These are phyloP conservation scores for Lophium mytilinum DNA, from an alignment of 495 filamentous ascomycete genomes.

Conservation along the genomic window DNA sequence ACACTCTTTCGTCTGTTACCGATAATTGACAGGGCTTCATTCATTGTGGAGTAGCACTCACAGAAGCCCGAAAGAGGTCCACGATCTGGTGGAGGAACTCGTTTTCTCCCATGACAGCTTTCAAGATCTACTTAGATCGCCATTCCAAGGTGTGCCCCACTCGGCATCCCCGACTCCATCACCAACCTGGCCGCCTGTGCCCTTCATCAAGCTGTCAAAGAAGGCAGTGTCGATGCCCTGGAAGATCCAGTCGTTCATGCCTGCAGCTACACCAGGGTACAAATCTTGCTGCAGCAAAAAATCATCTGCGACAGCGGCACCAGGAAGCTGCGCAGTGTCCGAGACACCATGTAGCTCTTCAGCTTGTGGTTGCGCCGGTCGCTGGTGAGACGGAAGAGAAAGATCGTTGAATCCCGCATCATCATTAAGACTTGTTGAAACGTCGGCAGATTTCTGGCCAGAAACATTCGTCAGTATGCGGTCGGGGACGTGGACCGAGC, in stretches of 20 bases:
- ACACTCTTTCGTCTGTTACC: too few species aligned
- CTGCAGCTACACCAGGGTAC: neutral
- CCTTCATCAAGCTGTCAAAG: constrained; percentile 6
- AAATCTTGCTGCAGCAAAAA: neutral
- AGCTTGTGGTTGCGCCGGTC: too few species aligned
- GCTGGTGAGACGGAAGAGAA: neutral
- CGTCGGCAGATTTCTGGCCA: neutral
- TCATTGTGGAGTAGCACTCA: too few species aligned
- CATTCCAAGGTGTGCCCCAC: neutral
- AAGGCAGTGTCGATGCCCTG: constrained; percentile 6
- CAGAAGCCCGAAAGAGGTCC: too few species aligned
- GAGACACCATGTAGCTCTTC: neutral
- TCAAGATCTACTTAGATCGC: too few species aligned
- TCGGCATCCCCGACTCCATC: neutral
- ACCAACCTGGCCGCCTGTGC: neutral
- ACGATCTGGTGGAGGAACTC: too few species aligned
- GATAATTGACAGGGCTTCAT: too few species aligned
- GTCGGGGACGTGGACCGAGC: neutral
- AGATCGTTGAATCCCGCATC: neutral
- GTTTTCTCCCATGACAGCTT: too few species aligned
- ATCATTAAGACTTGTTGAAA: neutral
- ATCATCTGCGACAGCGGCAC: neutral
- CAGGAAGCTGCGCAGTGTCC: neutral
- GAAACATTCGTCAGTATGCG: neutral
- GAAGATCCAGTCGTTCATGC: constrained; percentile 2